Conservation (phyloP, 129 eudicot species). For the Escallonia rubra region DNA sequence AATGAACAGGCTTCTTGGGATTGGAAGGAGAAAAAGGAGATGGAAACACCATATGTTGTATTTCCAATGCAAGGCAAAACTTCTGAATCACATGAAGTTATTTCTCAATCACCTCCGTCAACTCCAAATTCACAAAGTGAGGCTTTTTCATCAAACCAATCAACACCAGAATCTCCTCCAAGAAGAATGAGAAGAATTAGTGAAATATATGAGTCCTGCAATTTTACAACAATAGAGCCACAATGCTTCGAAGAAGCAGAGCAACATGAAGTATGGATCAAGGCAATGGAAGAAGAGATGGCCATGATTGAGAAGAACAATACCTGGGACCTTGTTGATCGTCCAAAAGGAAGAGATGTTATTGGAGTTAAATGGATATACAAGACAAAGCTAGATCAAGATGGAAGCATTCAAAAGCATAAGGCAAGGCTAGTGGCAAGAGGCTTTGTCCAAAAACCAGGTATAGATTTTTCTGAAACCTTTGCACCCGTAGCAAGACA, state of each 20-base stretch:
- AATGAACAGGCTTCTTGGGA: not conserved
- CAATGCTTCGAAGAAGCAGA: not conserved
- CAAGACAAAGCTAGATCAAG: not conserved
- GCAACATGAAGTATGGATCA: too few species aligned
- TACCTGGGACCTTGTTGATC: not conserved
- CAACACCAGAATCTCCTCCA: not conserved
- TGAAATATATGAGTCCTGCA: not conserved
- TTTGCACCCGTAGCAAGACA: too few species aligned
- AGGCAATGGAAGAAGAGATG: not conserved
- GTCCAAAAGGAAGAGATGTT: not conserved
- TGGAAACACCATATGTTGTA: too few species aligned
- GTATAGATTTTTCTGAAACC: too few species aligned
- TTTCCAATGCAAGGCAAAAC: not conserved
- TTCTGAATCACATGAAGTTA: too few species aligned
- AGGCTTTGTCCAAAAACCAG: too few species aligned
- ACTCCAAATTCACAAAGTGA: not conserved
- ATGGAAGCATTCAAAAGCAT: too few species aligned
- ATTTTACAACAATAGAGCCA: not conserved
- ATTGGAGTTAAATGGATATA: conserved; percentile 3
- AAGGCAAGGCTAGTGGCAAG: too few species aligned
- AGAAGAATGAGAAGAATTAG: not conserved
- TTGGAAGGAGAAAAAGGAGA: not conserved
- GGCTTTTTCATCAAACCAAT: not conserved
- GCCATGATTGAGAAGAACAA: not conserved
- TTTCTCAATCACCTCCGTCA: too few species aligned